Conservation (phyloP, 805 yeast species). For the Candida arabinofermentans region DNA sequence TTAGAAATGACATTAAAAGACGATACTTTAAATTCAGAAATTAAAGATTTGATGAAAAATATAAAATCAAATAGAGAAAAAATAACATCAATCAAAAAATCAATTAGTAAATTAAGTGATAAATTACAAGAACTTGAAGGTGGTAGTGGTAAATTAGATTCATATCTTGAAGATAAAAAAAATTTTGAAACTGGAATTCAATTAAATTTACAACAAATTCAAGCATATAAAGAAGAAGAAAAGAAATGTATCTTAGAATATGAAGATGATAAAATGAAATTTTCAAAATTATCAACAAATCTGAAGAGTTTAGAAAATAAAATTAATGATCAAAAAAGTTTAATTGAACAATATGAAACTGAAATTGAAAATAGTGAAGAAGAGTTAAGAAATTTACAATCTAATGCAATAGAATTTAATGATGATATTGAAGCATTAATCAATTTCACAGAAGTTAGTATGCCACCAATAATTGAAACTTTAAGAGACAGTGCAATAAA, state of each 20-base stretch:
- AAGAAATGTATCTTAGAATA: slow-evolving; percentile 7
- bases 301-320: slow-evolving; percentile 6
- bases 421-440: slow-evolving; percentile 22
- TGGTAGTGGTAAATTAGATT: slow-evolving; percentile 34
- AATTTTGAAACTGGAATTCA: slow-evolving; percentile 29
- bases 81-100: slow-evolving; percentile 6
- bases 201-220: slow-evolving; percentile 17
- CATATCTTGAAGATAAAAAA: slow-evolving; percentile 32
- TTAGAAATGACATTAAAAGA: slow-evolving; percentile 4
- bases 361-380: slow-evolving; percentile 17
- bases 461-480: slow-evolving; percentile 27
- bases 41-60: slow-evolving; percentile 7
- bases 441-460: slow-evolving; percentile 22
- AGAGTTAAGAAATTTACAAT: slow-evolving; percentile 7
- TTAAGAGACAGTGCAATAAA: slow-evolving; percentile 30
- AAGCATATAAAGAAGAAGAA: slow-evolving; percentile 18
- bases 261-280: slow-evolving; percentile 10
- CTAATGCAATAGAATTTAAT: slow-evolving; percentile 20
- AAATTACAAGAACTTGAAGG: slow-evolving; percentile 43
- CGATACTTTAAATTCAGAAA: slow-evolving; percentile 12
- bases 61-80: not conserved
- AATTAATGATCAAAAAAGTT: slow-evolving; percentile 3
- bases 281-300: slow-evolving; percentile 8
- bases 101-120: slow-evolving; percentile 33
- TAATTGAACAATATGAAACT: slow-evolving; percentile 15